Evolutionary conservation across 495 filamentous ascomycete species (phyloP).

Genomic region (Aspergillus taichungensis): DNA sequence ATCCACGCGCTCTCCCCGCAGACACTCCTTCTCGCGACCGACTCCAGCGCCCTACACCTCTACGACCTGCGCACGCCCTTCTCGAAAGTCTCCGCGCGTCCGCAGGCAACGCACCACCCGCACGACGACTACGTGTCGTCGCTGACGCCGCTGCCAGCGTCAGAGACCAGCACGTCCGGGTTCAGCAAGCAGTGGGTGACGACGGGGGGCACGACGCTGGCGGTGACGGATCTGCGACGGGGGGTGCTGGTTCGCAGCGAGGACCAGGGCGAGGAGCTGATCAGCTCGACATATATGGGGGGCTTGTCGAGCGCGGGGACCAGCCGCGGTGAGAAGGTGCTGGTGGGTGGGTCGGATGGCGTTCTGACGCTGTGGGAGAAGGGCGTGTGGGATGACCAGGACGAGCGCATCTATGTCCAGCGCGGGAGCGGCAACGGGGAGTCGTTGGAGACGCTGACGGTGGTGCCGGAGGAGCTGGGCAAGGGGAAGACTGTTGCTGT

Average conservation of each 20-base stretch:
- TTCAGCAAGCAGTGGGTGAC: conserved; percentile 88
- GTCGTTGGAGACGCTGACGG: conserved; percentile 60
- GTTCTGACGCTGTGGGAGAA: conserved; percentile 88
- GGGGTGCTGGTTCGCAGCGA: conserved; percentile 80
- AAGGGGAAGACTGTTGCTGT: conserved; percentile 61
- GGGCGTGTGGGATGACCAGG: conserved; percentile 89
- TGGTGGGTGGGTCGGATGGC: conserved; percentile 71
- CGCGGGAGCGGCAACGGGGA: conserved; percentile 48
- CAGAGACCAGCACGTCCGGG: conserved; percentile 67
- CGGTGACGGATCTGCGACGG: conserved; percentile 75
- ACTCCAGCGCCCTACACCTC: conserved; percentile 80
- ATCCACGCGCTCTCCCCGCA: conserved; percentile 76
- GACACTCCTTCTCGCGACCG: conserved; percentile 81
- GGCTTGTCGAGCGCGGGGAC: conserved; percentile 54
- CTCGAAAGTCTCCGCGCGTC: conserved; percentile 45
- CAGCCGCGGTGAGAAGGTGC: conserved; percentile 61
- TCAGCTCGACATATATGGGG: conserved; percentile 66
- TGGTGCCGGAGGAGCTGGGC: conserved; percentile 56
- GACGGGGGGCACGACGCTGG: conserved; percentile 82
- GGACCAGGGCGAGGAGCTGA: conserved; percentile 87
- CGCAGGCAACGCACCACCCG: conserved; percentile 69
- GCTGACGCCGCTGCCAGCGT: conserved; percentile 72
- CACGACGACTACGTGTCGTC: conserved; percentile 93
- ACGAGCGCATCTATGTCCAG: conserved; percentile 72
- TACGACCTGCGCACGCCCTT: conserved; percentile 76